Conservation (phyloP, 768 basidiomycete genomes). For the Leccinum boreale region DNA sequence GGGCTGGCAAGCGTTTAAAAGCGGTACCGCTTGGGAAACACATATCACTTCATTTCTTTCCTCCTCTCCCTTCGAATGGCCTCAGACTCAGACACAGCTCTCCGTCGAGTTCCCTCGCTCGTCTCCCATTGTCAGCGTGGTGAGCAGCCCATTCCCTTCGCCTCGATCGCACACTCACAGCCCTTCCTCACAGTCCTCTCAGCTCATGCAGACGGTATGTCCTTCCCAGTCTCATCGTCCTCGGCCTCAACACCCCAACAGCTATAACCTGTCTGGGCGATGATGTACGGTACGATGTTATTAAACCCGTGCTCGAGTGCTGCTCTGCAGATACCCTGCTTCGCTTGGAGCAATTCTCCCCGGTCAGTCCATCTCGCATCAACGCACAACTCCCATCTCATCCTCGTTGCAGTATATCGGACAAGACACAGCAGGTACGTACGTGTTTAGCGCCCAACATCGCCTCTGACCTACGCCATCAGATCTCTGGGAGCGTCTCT, state of each 20-base stretch:
- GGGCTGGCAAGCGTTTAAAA: slow-evolving; percentile 11
- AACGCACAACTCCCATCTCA: slow-evolving; percentile 12
- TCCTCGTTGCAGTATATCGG: slow-evolving; percentile 44
- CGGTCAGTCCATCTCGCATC: slow-evolving; percentile 44
- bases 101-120: slow-evolving; percentile 55
- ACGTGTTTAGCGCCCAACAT: neutral
- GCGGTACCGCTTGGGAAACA: slow-evolving; percentile 1
- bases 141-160: slow-evolving; percentile 31
- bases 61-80: slow-evolving; percentile 24
- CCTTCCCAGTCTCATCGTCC: neutral
- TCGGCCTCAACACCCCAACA: slow-evolving; percentile 26
- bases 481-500: slow-evolving; percentile 70
- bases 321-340: slow-evolving; percentile 70
- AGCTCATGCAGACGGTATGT: slow-evolving; percentile 59
- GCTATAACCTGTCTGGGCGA: slow-evolving; percentile 65
- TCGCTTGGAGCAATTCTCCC: slow-evolving; percentile 65
- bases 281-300: slow-evolving; percentile 55
- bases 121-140: slow-evolving; percentile 72
- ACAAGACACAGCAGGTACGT: slow-evolving; percentile 53
- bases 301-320: slow-evolving; percentile 70
- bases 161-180: slow-evolving; percentile 9
- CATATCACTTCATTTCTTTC: neutral
- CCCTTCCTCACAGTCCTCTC: slow-evolving; percentile 46
- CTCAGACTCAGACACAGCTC: slow-evolving; percentile 31
- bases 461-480: slow-evolving; percentile 8